phyloP scores from a whole-genome alignment of 345 rosid species.

The Sonneratia alba region DNA sequence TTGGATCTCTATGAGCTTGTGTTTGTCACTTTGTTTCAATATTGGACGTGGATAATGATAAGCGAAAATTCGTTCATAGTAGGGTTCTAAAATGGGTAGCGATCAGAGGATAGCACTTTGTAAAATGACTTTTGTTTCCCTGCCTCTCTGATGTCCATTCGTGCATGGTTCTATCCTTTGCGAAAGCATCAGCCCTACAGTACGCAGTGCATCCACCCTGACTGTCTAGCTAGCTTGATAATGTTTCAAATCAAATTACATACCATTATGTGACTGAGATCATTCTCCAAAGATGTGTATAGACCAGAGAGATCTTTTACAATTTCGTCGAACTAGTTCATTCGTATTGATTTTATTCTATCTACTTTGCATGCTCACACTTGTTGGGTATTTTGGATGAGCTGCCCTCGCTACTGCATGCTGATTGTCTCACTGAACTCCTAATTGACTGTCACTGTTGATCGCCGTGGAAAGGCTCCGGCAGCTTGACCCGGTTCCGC shows the following conservation, averaged over 20 bases:
- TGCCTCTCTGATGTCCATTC: neutral
- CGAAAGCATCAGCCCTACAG: neutral
- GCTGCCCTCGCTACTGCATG: neutral
- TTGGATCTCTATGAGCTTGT: neutral
- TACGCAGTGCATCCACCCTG: neutral
- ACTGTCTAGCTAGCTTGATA: neutral
- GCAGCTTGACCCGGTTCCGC: slow-evolving; percentile 30
- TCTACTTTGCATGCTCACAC: no score
- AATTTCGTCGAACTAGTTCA: no score
- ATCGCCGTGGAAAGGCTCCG: neutral
- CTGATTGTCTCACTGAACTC: neutral
- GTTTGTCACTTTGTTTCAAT: neutral
- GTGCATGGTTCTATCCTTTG: neutral
- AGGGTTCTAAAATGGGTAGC: no score
- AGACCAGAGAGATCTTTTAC: no score
- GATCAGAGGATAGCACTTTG: neutral
- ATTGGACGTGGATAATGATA: slow-evolving; percentile 6
- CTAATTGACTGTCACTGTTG: no score
- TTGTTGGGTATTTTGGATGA: no score
- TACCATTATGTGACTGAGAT: no score
- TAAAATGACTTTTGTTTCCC: slow-evolving; percentile 16
- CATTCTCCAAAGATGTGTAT: no score
- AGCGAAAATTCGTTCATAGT: no score
- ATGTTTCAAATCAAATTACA: no score
- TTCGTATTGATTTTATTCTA: no score